phyloP scores from a whole-genome alignment of 495 filamentous ascomycete genomes.

The Penicillium verhagenii region DNA sequence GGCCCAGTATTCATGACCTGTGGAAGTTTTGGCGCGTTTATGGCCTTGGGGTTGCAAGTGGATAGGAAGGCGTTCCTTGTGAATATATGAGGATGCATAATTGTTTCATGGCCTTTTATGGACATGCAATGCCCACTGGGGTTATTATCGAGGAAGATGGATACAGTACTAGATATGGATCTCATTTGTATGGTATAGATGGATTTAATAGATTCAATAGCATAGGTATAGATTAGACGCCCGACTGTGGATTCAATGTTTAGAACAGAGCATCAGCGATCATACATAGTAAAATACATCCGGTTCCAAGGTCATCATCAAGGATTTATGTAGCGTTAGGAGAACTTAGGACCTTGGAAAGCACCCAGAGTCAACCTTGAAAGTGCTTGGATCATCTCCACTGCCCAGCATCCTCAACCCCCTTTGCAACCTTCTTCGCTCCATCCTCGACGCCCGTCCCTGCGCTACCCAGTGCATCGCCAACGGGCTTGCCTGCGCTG shows the following conservation, averaged over 20 bases:
- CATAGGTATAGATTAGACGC: background rate
- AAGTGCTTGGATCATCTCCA: constrained; percentile 52
- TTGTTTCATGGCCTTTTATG: too few relatives aligned
- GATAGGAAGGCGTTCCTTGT: constrained; percentile 5
- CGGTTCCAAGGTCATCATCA: background rate
- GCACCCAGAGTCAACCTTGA: too few relatives aligned
- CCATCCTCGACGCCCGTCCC: constrained; percentile 61
- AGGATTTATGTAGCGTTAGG: too few relatives aligned
- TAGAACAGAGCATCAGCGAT: too few relatives aligned
- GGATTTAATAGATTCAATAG: constrained; percentile 2
- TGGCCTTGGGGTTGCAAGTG: constrained; percentile 18
- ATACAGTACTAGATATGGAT: too few relatives aligned
- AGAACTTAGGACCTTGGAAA: too few relatives aligned
- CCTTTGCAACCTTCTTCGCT: constrained; percentile 54
- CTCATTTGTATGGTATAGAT: background rate
- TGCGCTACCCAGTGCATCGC: constrained; percentile 60
- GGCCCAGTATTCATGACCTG: constrained; percentile 30
- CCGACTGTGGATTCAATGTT: too few relatives aligned
- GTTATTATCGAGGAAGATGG: background rate
- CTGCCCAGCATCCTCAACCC: constrained; percentile 67
- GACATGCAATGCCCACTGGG: too few relatives aligned
- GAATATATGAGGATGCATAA: constrained; percentile 3
- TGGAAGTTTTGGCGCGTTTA: constrained; percentile 18
- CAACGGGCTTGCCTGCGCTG: constrained; percentile 61
- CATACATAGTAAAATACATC: too few relatives aligned